These are phyloP conservation scores for Tricholoma furcatifolium DNA, from an alignment of 768 basidiomycete species.

Conservation along the genomic window DNA sequence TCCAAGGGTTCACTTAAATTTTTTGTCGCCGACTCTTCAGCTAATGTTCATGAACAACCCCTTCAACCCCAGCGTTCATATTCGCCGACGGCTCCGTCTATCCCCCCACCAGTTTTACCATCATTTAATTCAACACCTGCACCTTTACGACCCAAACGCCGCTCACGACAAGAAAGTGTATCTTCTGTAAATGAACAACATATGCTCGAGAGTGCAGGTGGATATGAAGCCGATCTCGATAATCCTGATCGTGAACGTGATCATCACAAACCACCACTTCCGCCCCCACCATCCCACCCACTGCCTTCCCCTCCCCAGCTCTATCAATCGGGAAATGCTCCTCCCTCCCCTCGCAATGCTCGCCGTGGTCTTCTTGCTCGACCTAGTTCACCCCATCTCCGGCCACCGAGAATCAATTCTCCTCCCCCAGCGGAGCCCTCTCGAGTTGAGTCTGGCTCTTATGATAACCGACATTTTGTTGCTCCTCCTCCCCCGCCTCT, in stretches of 20 bases:
- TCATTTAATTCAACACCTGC: constrained; percentile 32
- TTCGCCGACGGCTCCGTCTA: constrained; percentile 32
- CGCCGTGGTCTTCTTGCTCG: constrained; percentile 33
- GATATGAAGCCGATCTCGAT: constrained; percentile 76
- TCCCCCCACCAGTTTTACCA: constrained; percentile 36
- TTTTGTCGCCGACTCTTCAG: constrained; percentile 68
- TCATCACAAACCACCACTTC: constrained; percentile 37
- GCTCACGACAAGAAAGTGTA: constrained; percentile 62
- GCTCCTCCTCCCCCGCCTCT: constrained; percentile 40
- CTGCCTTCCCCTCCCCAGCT: constrained; percentile 21
- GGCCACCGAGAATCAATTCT: constrained; percentile 27
- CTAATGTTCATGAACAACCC: constrained; percentile 54
- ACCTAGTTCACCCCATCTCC: constrained; percentile 35
- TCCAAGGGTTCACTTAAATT: constrained; percentile 81
- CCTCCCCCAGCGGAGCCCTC: constrained; percentile 28
- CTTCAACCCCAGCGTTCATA: constrained; percentile 33
- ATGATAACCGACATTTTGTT: constrained; percentile 11
- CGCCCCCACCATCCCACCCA: constrained; percentile 36
- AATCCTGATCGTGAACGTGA: constrained; percentile 55
- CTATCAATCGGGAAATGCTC: constrained; percentile 22
- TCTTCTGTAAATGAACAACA: constrained; percentile 68
- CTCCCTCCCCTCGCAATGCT: constrained; percentile 38
- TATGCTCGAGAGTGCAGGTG: constrained; percentile 49
- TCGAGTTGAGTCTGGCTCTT: constrained; percentile 9
- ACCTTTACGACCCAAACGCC: constrained; percentile 52